phyloP scores from a whole-genome alignment of 306 rosid species.

The Chamaecrista fasciculata region DNA sequence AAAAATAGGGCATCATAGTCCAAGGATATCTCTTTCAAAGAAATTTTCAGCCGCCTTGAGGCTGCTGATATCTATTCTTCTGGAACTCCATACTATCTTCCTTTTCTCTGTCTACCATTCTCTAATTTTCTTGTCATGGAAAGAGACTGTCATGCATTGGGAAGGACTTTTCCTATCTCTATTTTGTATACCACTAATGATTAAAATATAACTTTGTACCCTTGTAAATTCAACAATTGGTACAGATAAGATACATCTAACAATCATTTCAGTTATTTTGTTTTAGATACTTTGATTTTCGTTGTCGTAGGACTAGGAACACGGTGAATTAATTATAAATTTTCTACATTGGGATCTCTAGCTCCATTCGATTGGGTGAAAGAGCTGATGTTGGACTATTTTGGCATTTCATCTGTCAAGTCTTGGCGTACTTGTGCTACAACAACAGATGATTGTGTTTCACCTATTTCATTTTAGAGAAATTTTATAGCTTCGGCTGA shows the following conservation, averaged over 20 bases:
- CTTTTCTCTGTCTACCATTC: not conserved
- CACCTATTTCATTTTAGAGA: not conserved
- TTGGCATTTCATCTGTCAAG: not conserved
- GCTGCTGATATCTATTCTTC: not conserved
- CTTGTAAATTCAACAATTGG: not conserved
- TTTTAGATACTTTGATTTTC: not conserved
- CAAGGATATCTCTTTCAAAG: too few species aligned
- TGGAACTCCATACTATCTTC: not conserved
- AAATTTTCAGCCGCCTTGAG: too few species aligned
- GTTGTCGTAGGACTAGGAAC: not conserved
- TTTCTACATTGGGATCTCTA: not conserved
- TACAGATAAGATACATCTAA: not conserved
- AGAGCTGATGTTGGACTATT: not conserved
- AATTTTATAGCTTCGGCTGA: not conserved
- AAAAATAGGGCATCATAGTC: too few species aligned
- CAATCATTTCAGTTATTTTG: not conserved
- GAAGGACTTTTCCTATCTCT: not conserved
- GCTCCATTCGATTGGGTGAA: not conserved
- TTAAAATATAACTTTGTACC: not conserved
- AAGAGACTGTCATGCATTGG: not conserved
- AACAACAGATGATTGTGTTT: not conserved
- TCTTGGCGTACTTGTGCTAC: not conserved
- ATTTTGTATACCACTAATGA: not conserved
- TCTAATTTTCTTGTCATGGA: not conserved
- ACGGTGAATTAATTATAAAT: not conserved